phyloP scores from a whole-genome alignment of 2,329 filamentous ascomycete genomes.

The Ilyonectria robusta region DNA sequence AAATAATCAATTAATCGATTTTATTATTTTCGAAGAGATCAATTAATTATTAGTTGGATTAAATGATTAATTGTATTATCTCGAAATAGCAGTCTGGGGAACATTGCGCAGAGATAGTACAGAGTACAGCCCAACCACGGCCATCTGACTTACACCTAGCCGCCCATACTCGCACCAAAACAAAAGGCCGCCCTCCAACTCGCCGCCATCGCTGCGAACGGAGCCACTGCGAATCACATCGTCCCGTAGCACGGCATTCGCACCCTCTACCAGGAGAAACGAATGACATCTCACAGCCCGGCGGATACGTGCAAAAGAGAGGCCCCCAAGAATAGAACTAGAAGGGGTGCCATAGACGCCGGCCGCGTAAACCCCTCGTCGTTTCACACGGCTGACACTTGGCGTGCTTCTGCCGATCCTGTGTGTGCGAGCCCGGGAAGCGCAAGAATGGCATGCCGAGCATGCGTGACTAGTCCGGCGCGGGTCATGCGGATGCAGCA shows the following conservation, averaged over 20 bases:
- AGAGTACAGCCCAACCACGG: not conserved
- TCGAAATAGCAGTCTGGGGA: not conserved
- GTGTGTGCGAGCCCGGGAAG: not conserved
- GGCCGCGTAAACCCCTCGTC: conserved; percentile 7
- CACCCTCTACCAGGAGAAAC: not conserved
- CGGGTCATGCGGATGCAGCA: conserved; percentile 23
- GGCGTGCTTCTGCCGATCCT: not conserved
- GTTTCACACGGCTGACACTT: conserved; percentile 11
- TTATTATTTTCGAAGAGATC: conserved; percentile 1
- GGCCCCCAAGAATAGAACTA: conserved; percentile 16
- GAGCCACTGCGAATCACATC: conserved; percentile 1
- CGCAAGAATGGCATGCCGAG: conserved; percentile 4
- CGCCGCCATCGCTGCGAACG: not conserved
- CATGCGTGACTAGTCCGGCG: conserved; percentile 10
- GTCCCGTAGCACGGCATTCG: conserved; percentile 10
- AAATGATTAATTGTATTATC: not conserved
- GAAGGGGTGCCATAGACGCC: conserved; percentile 13
- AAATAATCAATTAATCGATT: not conserved
- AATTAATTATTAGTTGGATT: conserved; percentile 8
- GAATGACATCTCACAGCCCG: conserved; percentile 11
- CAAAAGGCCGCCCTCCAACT: conserved; percentile 3
- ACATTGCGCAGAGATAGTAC: not conserved
- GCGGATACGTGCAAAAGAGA: not conserved
- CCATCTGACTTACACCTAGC: conserved; percentile 17
- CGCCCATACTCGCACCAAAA: conserved; percentile 14